These are phyloP conservation scores for Sclerotinia subarctica DNA, from an alignment of 2,329 filamentous ascomycete species.

Conservation along the genomic window DNA sequence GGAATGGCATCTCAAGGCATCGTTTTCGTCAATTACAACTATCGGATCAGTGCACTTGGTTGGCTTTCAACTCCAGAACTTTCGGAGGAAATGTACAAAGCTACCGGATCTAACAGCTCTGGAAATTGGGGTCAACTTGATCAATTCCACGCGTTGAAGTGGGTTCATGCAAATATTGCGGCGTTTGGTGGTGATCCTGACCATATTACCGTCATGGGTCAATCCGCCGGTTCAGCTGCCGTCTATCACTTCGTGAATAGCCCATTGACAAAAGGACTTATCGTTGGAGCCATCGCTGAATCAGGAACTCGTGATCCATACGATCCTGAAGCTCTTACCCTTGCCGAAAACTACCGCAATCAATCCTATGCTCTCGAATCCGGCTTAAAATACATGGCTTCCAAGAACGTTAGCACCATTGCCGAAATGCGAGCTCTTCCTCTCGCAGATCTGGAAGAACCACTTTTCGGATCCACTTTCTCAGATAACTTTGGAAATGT, in stretches of 20 bases:
- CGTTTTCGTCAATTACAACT: slow-evolving; percentile 58
- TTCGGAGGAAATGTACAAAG: slow-evolving; percentile 23
- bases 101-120: slow-evolving; percentile 24
- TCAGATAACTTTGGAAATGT: slow-evolving; percentile 21
- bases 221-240: slow-evolving; percentile 47
- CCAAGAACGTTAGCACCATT: slow-evolving; percentile 28
- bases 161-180: slow-evolving; percentile 56
- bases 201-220: slow-evolving; percentile 43
- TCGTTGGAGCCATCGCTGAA: slow-evolving; percentile 34
- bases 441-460: slow-evolving; percentile 6
- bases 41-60: slow-evolving; percentile 58
- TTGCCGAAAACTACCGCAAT: slow-evolving; percentile 32
- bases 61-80: slow-evolving; percentile 50
- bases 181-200: slow-evolving; percentile 50
- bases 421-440: slow-evolving; percentile 22
- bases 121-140: slow-evolving; percentile 52
- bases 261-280: slow-evolving; percentile 31
- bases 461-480: background rate
- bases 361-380: slow-evolving; percentile 14
- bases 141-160: slow-evolving; percentile 55
- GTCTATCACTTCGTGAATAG: slow-evolving; percentile 36
- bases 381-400: slow-evolving; percentile 24
- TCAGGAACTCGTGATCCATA: slow-evolving; percentile 34
- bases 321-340: slow-evolving; percentile 28
- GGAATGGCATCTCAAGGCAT: slow-evolving; percentile 37